Base-by-base conservation (phyloP, 1,284 basidiomycete genomes). In the Puccinia novopanici region DNA sequence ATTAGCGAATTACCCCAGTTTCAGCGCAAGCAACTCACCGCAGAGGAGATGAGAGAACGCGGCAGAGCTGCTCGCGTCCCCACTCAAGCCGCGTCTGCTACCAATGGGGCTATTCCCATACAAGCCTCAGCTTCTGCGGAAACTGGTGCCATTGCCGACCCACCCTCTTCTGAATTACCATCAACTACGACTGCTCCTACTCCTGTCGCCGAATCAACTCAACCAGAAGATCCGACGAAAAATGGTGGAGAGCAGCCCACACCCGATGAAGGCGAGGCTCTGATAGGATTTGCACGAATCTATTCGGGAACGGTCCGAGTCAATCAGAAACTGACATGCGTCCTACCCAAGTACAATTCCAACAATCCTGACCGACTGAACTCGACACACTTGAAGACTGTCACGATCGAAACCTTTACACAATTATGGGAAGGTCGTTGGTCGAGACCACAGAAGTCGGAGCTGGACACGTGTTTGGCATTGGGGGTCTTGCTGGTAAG, bases 401-500 rank as follows among this genome's bases (percentile, higher is more conserved):
- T 92, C 22, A 88, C 87, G 27, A 90, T 95, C 6, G 89, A 91
- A 91, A 91, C 8, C 86, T 99, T 77, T 99, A 98, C 87, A 91
- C 93, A 83, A 98, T 99, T 93, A 99, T 99, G 97, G 97, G 97
- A 3, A 89, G 94, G 55, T 95, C 98, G 84, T 89, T 99, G 24
- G 90, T 94, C 0, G 88, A 91, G 0, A 94, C 98, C 3, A 88
- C 92, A 59, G 89, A 89, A 82, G 94, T 99, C 0, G 90, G 89
- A n/a, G 95, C 97, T 0, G 97, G 97, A 15, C 96, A 98, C 85
- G 93, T 97, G 2, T 99, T 98, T 84, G 97, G 95, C 0, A 90
- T 98, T 81, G 91, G 89, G 80, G 97, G 97, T 0, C 86, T 99
- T 74, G 93, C 94, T 84, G 94, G 94, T 0, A 92, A 91, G 82